Evolutionary conservation across 257 asterid genomes (phyloP).

Genomic region (Cynanchum wilfordii): DNA sequence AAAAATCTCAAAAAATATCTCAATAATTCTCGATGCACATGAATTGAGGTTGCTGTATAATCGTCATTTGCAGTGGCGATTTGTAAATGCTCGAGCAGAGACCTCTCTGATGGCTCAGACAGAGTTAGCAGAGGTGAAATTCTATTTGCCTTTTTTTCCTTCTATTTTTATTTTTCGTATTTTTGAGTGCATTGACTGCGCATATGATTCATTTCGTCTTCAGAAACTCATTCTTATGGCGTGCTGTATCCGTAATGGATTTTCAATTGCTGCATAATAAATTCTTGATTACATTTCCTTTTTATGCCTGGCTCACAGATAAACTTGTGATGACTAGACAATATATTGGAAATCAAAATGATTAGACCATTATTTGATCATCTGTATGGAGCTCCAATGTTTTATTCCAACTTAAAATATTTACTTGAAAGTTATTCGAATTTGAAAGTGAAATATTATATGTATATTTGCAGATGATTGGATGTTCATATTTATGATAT

Average conservation of each 20-base stretch:
- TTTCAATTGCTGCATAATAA: neutral
- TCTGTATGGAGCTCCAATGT: neutral
- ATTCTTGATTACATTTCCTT: neutral
- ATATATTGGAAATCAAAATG: neutral
- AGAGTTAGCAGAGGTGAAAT: constrained; percentile 61
- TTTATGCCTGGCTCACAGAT: neutral
- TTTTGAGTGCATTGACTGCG: neutral
- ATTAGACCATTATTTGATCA: neutral
- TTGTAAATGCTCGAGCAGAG: constrained; percentile 62
- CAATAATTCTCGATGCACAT: constrained; percentile 68
- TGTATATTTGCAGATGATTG: neutral
- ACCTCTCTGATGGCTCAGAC: constrained; percentile 46
- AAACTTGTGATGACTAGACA: neutral
- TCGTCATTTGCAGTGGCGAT: constrained; percentile 79
- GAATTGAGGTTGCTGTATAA: constrained; percentile 62
- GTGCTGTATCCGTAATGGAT: neutral
- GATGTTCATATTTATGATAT: neutral
- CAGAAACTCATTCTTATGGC: neutral
- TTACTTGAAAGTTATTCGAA: neutral
- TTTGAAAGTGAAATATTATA: neutral
- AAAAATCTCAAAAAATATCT: no score
- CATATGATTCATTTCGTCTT: neutral
- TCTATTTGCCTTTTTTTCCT: neutral
- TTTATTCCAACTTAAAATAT: neutral
- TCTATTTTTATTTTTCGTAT: neutral